Base-by-base conservation (phyloP, 179 eudicot species). In the Camellia oleifera region DNA sequence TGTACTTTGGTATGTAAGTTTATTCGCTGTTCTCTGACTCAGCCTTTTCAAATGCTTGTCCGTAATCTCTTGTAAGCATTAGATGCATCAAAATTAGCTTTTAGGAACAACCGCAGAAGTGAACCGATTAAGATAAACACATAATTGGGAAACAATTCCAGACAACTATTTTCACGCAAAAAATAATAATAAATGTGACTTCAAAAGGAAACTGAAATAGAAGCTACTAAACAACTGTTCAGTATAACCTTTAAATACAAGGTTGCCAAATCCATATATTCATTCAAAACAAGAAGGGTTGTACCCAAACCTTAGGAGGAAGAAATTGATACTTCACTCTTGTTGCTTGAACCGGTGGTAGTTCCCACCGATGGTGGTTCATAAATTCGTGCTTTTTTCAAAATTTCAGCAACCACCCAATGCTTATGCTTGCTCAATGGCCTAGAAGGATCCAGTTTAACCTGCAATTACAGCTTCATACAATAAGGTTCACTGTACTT, bases 391-490 rank as follows among this genome's bases (percentile, higher is more conserved):
- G 97, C 98, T 81, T 88, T 96, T 89, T 91, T 96, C 81, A 96
- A 82, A 84, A 94, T 91, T 66, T 94, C 97, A 48, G 97, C 94
- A 68, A 94, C 98, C 32, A 88, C 74, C 99, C 99, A 94, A 71
- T 82, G 78, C 88, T 96, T 96, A 63, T 84, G 92, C 86, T 96
- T 96, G 87, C 98, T 96, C 70, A 96, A 88, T 57, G 99, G 99
- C 82, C 97, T 88, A 14, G 97, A 94, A 58, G 96, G 97, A 81
- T 96, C 94, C 83, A 94, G 79, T 79, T 82, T 88, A 81, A 96
- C 99, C 97, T 94, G 92, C 75, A 90, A 56, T 26, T 23, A 66
- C 48, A 72, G 45, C 77, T 66, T 45, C 18, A 80, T 50, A 61
- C 18, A 78, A 54, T 23, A 73, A 69, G 40, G 76, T n/a, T 11